Evolutionary conservation across 176 grass and related monocot species (phyloP).

Genomic region (Zea luxurians): DNA sequence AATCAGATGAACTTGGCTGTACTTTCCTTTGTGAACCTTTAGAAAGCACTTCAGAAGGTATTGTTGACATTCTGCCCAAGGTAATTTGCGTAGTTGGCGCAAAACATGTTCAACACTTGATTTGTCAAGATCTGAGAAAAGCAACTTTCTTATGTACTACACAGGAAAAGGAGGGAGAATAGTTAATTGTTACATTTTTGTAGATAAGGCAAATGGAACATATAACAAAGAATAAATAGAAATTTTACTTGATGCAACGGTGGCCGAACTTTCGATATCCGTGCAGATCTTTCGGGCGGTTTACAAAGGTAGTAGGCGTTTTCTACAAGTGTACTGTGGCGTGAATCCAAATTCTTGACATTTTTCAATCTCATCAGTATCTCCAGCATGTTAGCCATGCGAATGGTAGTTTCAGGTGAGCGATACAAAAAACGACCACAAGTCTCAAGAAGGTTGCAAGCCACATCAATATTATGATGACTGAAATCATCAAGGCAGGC

Average conservation of each 20-base stretch:
- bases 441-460: slow-evolving; percentile 95
- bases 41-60: slow-evolving; percentile 95
- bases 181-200: no score
- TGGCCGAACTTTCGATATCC: slow-evolving; percentile 80
- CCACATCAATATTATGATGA: slow-evolving; percentile 99
- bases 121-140: slow-evolving; percentile 98
- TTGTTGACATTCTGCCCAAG: slow-evolving; percentile 84
- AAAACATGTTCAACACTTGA: slow-evolving; percentile 76
- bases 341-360: slow-evolving; percentile 95
- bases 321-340: slow-evolving; percentile 92
- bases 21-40: slow-evolving; percentile 98
- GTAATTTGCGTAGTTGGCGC: slow-evolving; percentile 87
- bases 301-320: slow-evolving; percentile 99
- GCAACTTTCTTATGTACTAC: slow-evolving; percentile 76
- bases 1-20: slow-evolving; percentile 86
- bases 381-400: slow-evolving; percentile 96
- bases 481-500: slow-evolving; percentile 97
- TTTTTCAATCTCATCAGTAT: slow-evolving; percentile 97
- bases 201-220: no score
- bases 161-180: no score
- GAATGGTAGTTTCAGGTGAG: slow-evolving; percentile 88
- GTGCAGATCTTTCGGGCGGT: slow-evolving; percentile 87
- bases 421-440: slow-evolving; percentile 95
- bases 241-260: slow-evolving; percentile 85
- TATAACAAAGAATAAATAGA: no score